Evolutionary conservation across 2,329 filamentous ascomycete species (phyloP), one percentile per base, ranked within the genome.

Genomic region (Coniochaeta hoffmannii): DNA sequence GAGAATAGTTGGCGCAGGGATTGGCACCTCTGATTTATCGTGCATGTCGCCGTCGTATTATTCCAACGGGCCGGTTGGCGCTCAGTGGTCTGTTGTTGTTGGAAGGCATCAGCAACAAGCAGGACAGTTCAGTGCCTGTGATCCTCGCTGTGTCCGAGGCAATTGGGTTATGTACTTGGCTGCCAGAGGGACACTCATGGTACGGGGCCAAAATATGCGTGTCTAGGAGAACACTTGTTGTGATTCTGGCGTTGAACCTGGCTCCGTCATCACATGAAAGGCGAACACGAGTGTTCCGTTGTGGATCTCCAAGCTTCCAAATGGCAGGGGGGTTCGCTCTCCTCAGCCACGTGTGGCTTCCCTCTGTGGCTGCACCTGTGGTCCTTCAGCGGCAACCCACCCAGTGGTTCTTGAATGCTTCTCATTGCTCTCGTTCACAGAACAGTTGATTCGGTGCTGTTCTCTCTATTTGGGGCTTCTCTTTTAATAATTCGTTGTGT

Each of bases 21-120:
- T 62, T 61, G 69, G 67, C 56, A 69, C 69, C 59, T 66, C 66
- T 59, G 73, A 71, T 63, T 71, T 68, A 64, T 75, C 73, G 67
- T 75, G 68, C 78, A 81, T 81, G 71, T 51, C 49, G 31, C 68
- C 69, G 71, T 38, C n/a, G n/a, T n/a, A n/a, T n/a, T n/a, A 31
- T 51, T 24, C 50, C 44, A 15, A 32, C 22, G 8, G 15, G 26
- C 28, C 28, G 10, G 28, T n/a, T 54, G 38, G 55, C 51, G 44
- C 34, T 52, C 55, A 32, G 31, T 49, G 31, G 53, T 49, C 31
- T 57, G 14, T 24, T 35, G 32, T 7, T 55, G 44, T 34, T n/a
- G 24, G 22, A 12, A 15, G 14, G 50, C 50, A 53, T 53, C 50
- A n/a, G 49, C 49, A 34, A 26, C 49, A 34, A 26, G 22, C 41